Conservation (phyloP, 2,329 filamentous ascomycete species). For the Aspergillus sp. region DNA sequence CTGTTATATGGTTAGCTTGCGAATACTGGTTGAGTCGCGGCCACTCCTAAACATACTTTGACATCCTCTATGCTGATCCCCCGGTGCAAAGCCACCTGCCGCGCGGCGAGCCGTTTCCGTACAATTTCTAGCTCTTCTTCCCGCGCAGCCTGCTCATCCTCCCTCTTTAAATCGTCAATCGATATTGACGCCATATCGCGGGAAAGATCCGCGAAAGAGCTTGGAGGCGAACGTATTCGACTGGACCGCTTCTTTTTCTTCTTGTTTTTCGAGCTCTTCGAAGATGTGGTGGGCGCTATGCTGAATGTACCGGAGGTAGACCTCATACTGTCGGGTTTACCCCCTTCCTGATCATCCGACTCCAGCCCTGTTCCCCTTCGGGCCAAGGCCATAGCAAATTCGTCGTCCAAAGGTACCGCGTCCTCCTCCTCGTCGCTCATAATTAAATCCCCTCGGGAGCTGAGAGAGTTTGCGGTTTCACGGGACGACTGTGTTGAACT, state of each 20-base stretch:
- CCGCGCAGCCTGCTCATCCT: slow-evolving; percentile 55
- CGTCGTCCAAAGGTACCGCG: slow-evolving; percentile 87
- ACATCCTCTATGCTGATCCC: slow-evolving; percentile 44
- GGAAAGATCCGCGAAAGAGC: slow-evolving; percentile 27
- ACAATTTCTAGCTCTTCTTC: slow-evolving; percentile 59
- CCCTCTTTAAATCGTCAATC: slow-evolving; percentile 55
- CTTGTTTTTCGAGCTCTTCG: slow-evolving; percentile 43
- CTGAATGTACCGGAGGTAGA: slow-evolving; percentile 50
- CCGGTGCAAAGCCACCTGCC: slow-evolving; percentile 53
- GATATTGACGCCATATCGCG: slow-evolving; percentile 44
- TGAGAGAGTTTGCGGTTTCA: slow-evolving; percentile 79
- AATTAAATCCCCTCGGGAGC: slow-evolving; percentile 86
- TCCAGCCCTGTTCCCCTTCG: slow-evolving; percentile 59
- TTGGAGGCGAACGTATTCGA: slow-evolving; percentile 26
- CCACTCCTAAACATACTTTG: slow-evolving; percentile 26
- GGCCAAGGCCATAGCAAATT: slow-evolving; percentile 78
- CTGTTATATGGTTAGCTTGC: slow-evolving; percentile 9
- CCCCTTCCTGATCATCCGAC: slow-evolving; percentile 70
- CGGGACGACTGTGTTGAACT: slow-evolving; percentile 79
- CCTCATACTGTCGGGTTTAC: slow-evolving; percentile 49
- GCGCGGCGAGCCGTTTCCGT: slow-evolving; percentile 55
- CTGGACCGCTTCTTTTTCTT: slow-evolving; percentile 27
- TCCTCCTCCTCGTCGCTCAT: slow-evolving; percentile 92
- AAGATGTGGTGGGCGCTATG: slow-evolving; percentile 40
- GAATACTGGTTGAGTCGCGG: background rate